A percentile compares a stretch with the other conserved stretches of the same genome.
These are phyloP conservation scores for Citrus reticulata DNA, from an alignment of 345 rosid genomes.

Conservation along the genomic window DNA sequence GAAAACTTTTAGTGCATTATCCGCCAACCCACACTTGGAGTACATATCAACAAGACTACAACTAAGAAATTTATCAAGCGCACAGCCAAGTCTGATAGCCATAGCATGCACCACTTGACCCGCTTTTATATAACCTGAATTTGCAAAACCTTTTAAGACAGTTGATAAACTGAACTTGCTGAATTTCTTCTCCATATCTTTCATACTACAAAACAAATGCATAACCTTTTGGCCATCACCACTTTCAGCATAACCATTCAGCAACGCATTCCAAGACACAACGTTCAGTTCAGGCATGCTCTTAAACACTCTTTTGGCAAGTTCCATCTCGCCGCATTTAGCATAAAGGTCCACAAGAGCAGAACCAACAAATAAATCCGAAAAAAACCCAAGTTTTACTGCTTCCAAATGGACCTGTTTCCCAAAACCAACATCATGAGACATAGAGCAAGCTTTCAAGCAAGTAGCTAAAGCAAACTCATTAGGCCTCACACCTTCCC, in stretches of 20 bases:
- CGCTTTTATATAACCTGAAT: conserved; percentile 23
- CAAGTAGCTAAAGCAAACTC: conserved; percentile 30
- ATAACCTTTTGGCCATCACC: conserved; percentile 28
- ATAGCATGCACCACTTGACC: conserved; percentile 41
- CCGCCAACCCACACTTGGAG: conserved; percentile 38
- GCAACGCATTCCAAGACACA: conserved; percentile 42
- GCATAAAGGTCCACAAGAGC: conserved; percentile 46
- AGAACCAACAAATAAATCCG: conserved; percentile 42
- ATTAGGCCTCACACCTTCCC: conserved; percentile 36
- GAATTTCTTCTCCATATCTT: conserved; percentile 27
- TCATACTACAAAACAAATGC: conserved; percentile 33
- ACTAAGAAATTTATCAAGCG: conserved; percentile 34
- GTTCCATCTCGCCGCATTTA: conserved; percentile 36
- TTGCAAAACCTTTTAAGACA: conserved; percentile 35
- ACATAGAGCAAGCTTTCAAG: conserved; percentile 42
- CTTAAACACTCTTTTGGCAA: conserved; percentile 33
- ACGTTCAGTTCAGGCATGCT: conserved; percentile 35
- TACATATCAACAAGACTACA: conserved; percentile 47
- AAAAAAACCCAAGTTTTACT: conserved; percentile 27
- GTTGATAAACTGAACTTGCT: conserved; percentile 36
- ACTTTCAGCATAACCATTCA: conserved; percentile 37
- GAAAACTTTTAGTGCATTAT: conserved; percentile 40
- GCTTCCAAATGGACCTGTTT: conserved; percentile 40
- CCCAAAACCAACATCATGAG: conserved; percentile 31
- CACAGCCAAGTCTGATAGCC: conserved; percentile 32